Percentiles rank a stretch among this genome's conserved stretches.
Conservation (phyloP, 1,139 yeast species). For the Lodderomyces beijingensis region DNA sequence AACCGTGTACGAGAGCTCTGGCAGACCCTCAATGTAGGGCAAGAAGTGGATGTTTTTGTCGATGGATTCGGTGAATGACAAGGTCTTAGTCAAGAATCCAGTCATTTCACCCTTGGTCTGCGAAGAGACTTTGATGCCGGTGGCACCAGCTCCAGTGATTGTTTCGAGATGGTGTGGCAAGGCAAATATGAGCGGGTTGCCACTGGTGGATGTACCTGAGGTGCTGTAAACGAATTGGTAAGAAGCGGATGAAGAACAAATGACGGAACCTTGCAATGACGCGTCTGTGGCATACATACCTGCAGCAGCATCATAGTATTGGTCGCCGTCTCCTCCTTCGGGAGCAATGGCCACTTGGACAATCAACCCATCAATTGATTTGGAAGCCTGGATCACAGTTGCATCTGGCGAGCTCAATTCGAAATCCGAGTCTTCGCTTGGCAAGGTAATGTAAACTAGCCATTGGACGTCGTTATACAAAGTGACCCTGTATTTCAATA, state of each 20-base stretch:
- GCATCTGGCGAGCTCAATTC: constrained; percentile 37
- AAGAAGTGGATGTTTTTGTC: constrained; percentile 50
- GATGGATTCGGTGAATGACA: constrained; percentile 50
- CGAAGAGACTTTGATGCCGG: constrained; percentile 51
- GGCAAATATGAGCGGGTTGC: constrained; percentile 56
- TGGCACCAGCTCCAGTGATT: constrained; percentile 37
- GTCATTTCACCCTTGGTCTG: constrained; percentile 66
- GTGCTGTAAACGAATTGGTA: constrained; percentile 53
- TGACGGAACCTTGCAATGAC: constrained; percentile 23
- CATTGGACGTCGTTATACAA: constrained; percentile 42
- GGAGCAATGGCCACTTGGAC: constrained; percentile 48
- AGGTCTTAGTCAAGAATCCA: constrained; percentile 49
- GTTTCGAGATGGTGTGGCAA: constrained; percentile 68
- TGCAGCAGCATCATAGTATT: constrained; percentile 52
- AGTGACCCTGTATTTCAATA: constrained; percentile 54
- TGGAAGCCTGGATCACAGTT: constrained; percentile 55
- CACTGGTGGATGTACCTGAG: constrained; percentile 49
- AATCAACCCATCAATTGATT: constrained; percentile 27
- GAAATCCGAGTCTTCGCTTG: constrained; percentile 41
- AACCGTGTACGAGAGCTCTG: constrained; percentile 38
- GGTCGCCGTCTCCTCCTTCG: constrained; percentile 31
- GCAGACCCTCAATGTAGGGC: constrained; percentile 49
- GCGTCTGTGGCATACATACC: constrained; percentile 39
- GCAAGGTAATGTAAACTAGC: constrained; percentile 37
- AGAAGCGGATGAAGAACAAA: constrained; percentile 26